Evolutionary conservation across 257 asterid species (phyloP).

Genomic region (Nicotiana noctiflora): DNA sequence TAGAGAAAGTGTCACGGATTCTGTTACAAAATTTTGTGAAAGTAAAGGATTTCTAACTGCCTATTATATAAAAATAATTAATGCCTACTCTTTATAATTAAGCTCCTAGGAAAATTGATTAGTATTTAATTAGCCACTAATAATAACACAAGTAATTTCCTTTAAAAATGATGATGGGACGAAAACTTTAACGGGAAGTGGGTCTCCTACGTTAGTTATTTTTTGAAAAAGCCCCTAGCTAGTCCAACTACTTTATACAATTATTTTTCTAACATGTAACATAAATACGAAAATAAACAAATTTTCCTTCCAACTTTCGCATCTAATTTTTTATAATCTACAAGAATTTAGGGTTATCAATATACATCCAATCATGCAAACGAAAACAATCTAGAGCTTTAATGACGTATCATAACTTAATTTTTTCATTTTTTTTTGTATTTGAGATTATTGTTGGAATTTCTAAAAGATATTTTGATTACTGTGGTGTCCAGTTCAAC

Average conservation of each 20-base stretch:
- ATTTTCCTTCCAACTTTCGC: not conserved
- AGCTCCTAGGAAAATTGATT: not conserved
- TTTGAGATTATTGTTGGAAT: too few species aligned
- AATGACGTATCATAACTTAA: too few species aligned
- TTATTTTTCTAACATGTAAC: not conserved
- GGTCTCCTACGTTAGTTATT: not conserved
- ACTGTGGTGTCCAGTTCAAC: too few species aligned
- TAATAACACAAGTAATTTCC: not conserved
- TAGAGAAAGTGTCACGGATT: not conserved
- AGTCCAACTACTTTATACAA: not conserved
- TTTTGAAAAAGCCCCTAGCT: not conserved
- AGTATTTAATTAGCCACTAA: not conserved
- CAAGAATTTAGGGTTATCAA: not conserved
- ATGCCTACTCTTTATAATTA: not conserved
- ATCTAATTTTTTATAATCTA: not conserved
- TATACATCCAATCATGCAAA: not conserved
- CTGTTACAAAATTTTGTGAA: not conserved
- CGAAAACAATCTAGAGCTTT: not conserved
- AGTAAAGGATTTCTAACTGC: not conserved
- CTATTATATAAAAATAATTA: not conserved
- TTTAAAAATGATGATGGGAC: not conserved
- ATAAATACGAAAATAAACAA: not conserved
- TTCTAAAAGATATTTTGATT: too few species aligned
- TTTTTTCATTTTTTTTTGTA: too few species aligned
- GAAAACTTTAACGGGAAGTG: not conserved